phyloP scores from a whole-genome alignment of 2,329 filamentous ascomycete genomes.

The Knufia petricola region DNA sequence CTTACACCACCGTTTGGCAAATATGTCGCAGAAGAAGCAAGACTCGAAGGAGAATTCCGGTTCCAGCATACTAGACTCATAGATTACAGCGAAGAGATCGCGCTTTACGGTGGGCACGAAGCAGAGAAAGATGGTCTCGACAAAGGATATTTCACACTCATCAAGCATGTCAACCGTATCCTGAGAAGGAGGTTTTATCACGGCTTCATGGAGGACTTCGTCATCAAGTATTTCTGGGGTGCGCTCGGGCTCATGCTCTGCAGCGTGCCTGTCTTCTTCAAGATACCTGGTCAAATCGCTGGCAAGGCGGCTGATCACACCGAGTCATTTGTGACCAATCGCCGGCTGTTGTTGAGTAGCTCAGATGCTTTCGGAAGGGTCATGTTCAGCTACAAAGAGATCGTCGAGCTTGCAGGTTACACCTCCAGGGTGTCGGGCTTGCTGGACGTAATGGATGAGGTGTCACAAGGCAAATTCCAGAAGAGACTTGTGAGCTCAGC shows the following conservation, averaged over 20 bases:
- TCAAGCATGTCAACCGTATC: slow-evolving; percentile 98
- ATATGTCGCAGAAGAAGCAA: slow-evolving; percentile 92
- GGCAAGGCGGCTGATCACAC: slow-evolving; percentile 45
- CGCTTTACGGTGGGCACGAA: slow-evolving; percentile 81
- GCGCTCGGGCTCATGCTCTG: slow-evolving; percentile 84
- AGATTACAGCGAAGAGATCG: slow-evolving; percentile 91
- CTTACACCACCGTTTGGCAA: slow-evolving; percentile 93
- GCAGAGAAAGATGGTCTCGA: slow-evolving; percentile 94
- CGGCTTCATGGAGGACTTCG: slow-evolving; percentile 98
- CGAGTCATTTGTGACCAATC: slow-evolving; percentile 80
- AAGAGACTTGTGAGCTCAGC: slow-evolving; percentile 93
- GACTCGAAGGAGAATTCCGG: slow-evolving; percentile 88
- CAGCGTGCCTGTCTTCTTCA: slow-evolving; percentile 92
- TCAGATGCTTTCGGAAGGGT: slow-evolving; percentile 92
- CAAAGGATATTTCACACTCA: slow-evolving; percentile 97
- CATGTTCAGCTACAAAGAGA: slow-evolving; percentile 97
- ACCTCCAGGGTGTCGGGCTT: slow-evolving; percentile 85
- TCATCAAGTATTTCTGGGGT: slow-evolving; percentile 99
- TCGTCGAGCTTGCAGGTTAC: slow-evolving; percentile 91
- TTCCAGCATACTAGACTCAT: slow-evolving; percentile 92
- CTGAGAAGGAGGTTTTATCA: slow-evolving; percentile 85
- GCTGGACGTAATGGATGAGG: slow-evolving; percentile 76
- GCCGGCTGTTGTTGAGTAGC: slow-evolving; percentile 80
- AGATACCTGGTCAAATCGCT: slow-evolving; percentile 61
- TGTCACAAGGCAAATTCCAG: slow-evolving; percentile 80